Percentiles rank a stretch among this genome's conserved stretches.
These are phyloP conservation scores for Globisporangium recalcitrans DNA, from an alignment of 352 stramenopile species.

Conservation along the genomic window DNA sequence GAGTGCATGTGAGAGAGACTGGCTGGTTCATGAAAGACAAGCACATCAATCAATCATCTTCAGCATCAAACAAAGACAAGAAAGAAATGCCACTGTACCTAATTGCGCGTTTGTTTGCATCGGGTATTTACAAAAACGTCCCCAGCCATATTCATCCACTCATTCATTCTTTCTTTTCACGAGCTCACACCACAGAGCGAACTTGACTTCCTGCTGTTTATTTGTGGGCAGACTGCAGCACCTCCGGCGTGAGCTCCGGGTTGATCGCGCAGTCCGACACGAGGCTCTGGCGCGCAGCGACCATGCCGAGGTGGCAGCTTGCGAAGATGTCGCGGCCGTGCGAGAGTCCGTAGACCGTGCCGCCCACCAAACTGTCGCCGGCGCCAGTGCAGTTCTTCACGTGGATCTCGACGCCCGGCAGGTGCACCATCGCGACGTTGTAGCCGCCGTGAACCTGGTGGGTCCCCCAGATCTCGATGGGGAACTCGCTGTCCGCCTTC, in stretches of 20 bases:
- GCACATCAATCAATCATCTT: neutral
- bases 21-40: neutral
- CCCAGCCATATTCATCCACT: too few relatives aligned
- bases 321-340: constrained; percentile 50
- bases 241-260: constrained; percentile 32
- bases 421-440: constrained; percentile 53
- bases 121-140: neutral
- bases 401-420: constrained; percentile 48
- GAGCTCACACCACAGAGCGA: too few relatives aligned
- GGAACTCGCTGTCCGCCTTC: constrained; percentile 24
- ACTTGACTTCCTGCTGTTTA: neutral
- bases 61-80: neutral
- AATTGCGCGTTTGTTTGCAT: neutral
- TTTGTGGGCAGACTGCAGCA: constrained; percentile 20
- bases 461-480: constrained; percentile 48
- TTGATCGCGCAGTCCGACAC: constrained; percentile 63
- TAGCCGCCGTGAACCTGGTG: constrained; percentile 43
- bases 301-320: constrained; percentile 74
- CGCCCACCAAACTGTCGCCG: constrained; percentile 69
- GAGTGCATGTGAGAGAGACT: neutral
- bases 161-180: too few relatives aligned
- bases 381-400: constrained; percentile 73
- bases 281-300: constrained; percentile 63
- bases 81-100: neutral
- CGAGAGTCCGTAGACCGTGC: constrained; percentile 71